Evolutionary conservation across 2,329 filamentous ascomycete genomes (phyloP), one percentile per base, ranked within the genome.

Genomic region (Fusarium devonianum): DNA sequence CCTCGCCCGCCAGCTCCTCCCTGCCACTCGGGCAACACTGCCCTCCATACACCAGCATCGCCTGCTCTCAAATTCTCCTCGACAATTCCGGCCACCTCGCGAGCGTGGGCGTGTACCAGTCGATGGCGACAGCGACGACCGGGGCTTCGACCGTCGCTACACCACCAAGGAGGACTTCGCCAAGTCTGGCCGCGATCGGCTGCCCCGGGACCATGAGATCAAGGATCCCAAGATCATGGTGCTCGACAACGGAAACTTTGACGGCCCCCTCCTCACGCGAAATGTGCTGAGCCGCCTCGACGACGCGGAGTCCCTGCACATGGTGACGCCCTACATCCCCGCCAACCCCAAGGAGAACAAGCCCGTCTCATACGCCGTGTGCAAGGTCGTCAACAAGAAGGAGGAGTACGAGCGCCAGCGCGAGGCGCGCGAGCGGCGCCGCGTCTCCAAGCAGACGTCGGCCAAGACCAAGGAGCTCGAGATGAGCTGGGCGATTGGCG

Each of bases 401-500:
- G 80, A 75, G 1, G 72, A 80, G 43, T 76, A 66, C 64, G 76
- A 60, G 71, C 70, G 68, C 42, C 71, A 73, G 51, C 71, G 76
- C 58, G 68, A 71, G 38, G 59, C 69, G 30, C 77, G 77, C 53
- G 71, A 77, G 53, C 75, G 72, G 57, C 74, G 75, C 54, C 71
- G 73, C 62, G 75, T 67, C 58, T 75, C 75, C 34, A 73, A 75
- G 49, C 60, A 63, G 62, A 66, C 73, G 54, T 69, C 71, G 58
- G 52, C 74, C 25, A 78, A 76, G 58, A 67, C 71, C 12, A 97
- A 97, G 75, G 87, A 87, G 67, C 71, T 97, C n/a, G 92, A 97
- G 73, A 63, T 97, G 63, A 93, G 91, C 70, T 97, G 92, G 92
- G 86, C 87, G 23, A 95, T 96, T 65, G 86, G 85, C 53, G 67